phyloP scores from a whole-genome alignment of 225 moss, liverwort and hornwort genomes.

The Asterella californica region DNA sequence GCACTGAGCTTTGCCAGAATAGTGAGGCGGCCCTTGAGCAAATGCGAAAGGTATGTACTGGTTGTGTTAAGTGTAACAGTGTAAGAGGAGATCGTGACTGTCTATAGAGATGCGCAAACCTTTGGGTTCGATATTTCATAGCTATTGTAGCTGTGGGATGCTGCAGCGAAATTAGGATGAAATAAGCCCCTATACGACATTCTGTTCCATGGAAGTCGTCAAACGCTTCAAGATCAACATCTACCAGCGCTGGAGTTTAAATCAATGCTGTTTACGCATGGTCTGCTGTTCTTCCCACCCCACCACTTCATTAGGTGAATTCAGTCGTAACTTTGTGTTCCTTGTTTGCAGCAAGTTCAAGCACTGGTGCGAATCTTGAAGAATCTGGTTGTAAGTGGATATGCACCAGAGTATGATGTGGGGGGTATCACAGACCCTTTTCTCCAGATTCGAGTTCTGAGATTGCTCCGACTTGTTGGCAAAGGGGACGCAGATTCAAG shows the following conservation, averaged over 20 bases:
- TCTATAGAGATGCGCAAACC: neutral
- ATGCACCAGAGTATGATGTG: slow-evolving; percentile 86
- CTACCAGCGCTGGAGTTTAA: neutral
- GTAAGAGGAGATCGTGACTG: neutral
- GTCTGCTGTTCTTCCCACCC: neutral
- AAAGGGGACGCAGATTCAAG: slow-evolving; percentile 83
- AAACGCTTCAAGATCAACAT: neutral
- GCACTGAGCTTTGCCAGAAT: slow-evolving; percentile 77
- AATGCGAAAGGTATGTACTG: slow-evolving; percentile 72
- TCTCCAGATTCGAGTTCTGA: slow-evolving; percentile 80
- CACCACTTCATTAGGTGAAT: neutral
- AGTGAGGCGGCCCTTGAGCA: slow-evolving; percentile 73
- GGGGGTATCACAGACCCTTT: slow-evolving; percentile 84
- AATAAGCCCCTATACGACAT: neutral
- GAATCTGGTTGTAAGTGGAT: slow-evolving; percentile 81
- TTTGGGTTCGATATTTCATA: neutral
- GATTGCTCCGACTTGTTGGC: slow-evolving; percentile 69
- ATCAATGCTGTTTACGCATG: neutral
- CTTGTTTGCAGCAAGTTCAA: slow-evolving; percentile 78
- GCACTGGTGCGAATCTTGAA: slow-evolving; percentile 74
- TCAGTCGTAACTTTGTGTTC: slow-evolving; percentile 16
- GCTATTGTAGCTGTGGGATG: neutral
- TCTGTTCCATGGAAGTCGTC: neutral
- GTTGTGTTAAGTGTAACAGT: neutral
- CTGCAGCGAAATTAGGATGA: neutral